Base-by-base conservation (phyloP, 768 basidiomycete species). In the Heimioporus sp. region DNA sequence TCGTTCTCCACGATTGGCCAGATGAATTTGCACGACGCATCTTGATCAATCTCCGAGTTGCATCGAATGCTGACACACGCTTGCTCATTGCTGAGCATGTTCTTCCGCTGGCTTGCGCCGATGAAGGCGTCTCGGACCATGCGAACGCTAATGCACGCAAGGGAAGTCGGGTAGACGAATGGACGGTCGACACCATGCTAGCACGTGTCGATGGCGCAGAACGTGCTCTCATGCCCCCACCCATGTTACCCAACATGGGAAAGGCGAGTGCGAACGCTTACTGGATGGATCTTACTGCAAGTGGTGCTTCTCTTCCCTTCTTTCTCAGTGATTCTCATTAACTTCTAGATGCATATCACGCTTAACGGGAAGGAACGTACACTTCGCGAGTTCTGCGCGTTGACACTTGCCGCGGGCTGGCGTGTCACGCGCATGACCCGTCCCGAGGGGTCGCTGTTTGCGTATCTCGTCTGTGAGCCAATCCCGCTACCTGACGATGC, bases 1-100 rank as follows among this genome's bases (percentile, higher is more conserved):
- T 84, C 17, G 79, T 90, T 36, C 72, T 87, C 32, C 89, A 92
- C 58, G 89, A 92, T 60, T 90, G 89, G 88, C 83, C 87, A 1
- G 85, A 90, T 55, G 72, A 71, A 1, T 77, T 71, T 56, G 81
- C 80, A 19, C 56, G 54, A 20, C 72, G 71, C 35, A 79, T 82
- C 39, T 63, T 81, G 40, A 63, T 72, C 17, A 76, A 74, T 24
- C 70, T 82, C 4, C 70, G 78, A 12, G 69, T 68, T 32, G 70
- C 71, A 5, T 70, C 72, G 10, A 46, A 51, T 17, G 44, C 50
- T 8, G 66, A 73, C 3, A 90, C 88, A 21, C 79, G 73, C 51
- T 72, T 91, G 3, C 70, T 92, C 32, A 77, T 92, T 38, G 86
- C 82, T 0, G 89, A 92, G 57, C 85, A 83, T 53, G 74, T 90